Evolutionary conservation across 306 rosid genomes (phyloP).

Genomic region (Abrus pulchellus): DNA sequence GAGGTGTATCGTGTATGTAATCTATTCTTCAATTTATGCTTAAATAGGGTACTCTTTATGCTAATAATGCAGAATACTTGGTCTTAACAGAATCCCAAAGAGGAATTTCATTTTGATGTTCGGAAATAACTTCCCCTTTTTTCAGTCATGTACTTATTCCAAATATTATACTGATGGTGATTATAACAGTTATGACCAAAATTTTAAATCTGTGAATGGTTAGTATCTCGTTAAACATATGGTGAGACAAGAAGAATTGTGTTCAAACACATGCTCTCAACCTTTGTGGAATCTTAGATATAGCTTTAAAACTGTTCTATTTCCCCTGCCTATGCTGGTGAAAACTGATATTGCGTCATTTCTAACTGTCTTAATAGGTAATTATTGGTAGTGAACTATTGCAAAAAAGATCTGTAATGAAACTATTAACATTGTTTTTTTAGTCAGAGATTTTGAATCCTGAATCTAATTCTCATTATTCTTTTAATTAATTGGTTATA

Average conservation of each 20-base stretch:
- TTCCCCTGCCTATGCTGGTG: background rate
- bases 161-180: background rate
- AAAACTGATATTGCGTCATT: conserved; percentile 32
- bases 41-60: conserved; percentile 14
- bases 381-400: conserved; percentile 22
- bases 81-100: conserved; percentile 20
- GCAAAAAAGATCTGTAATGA: conserved; percentile 6
- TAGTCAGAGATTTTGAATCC: conserved; percentile 7
- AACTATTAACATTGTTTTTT: background rate
- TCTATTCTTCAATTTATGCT: background rate
- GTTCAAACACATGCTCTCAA: conserved; percentile 7
- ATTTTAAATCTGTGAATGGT: background rate
- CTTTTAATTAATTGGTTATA: background rate
- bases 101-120: conserved; percentile 25
- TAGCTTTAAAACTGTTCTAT: background rate
- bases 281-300: background rate
- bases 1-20: conserved; percentile 1
- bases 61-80: background rate
- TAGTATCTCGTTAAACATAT: conserved; percentile 4
- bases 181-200: background rate
- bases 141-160: background rate
- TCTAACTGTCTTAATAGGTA: conserved; percentile 14
- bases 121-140: conserved; percentile 2
- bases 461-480: conserved; percentile 25
- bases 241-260: background rate